A percentile compares a stretch with the other conserved stretches of the same genome.
Evolutionary conservation across 2,329 filamentous ascomycete genomes (phyloP).

Genomic region (Neurospora crassa): DNA sequence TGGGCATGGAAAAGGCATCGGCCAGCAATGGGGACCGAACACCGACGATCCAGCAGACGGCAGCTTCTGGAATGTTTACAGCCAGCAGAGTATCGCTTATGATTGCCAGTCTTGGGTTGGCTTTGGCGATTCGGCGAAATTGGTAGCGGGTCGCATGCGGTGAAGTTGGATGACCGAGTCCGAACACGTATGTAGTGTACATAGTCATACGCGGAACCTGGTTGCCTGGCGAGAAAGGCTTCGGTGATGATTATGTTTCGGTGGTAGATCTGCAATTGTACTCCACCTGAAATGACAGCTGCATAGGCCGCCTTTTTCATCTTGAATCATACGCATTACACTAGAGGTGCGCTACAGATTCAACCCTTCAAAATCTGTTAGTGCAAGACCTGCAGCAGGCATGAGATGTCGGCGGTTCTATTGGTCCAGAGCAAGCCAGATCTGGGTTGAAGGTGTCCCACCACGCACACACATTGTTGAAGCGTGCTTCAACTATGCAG

Average conservation of each 20-base stretch:
- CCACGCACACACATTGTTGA: too few species aligned
- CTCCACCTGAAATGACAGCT: neutral
- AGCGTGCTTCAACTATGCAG: too few species aligned
- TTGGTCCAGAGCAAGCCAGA: too few species aligned
- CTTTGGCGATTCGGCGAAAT: neutral
- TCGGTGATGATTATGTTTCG: neutral
- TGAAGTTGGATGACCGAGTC: neutral
- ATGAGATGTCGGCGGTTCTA: too few species aligned
- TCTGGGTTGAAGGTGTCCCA: too few species aligned
- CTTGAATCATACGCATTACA: neutral
- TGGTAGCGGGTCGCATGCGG: neutral
- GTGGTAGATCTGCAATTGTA: neutral
- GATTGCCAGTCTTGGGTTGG: neutral
- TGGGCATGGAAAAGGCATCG: neutral
- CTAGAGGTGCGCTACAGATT: neutral
- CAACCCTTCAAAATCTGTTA: too few species aligned
- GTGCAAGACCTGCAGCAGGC: too few species aligned
- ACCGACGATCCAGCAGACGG: neutral
- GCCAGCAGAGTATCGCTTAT: neutral
- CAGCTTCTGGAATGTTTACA: neutral
- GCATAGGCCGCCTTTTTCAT: neutral
- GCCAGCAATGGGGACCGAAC: neutral
- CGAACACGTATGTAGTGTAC: neutral
- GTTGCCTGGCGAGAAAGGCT: neutral
- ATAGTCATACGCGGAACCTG: neutral